Evolutionary conservation across 2,329 filamentous ascomycete genomes (phyloP).

Genomic region (Diaporthe humulicola): DNA sequence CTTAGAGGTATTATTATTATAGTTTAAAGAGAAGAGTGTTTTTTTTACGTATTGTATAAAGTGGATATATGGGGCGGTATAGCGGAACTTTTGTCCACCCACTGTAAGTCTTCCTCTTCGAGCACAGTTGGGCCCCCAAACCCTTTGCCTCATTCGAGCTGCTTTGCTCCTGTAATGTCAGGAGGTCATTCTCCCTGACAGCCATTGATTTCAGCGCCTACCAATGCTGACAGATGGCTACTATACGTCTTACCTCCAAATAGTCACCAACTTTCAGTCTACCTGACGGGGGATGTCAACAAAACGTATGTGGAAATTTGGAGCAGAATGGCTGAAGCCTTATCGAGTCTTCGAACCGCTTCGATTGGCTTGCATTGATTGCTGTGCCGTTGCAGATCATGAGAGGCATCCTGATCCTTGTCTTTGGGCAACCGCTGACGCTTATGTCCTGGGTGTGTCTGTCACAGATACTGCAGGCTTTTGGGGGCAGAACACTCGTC

Average conservation of each 20-base stretch:
- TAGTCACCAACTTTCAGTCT: conserved; percentile 58
- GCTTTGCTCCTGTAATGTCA: conserved; percentile 59
- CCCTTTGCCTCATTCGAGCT: conserved; percentile 66
- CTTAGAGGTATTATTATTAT: too few relatives aligned
- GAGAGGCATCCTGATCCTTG: conserved; percentile 65
- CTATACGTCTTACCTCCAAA: conserved; percentile 60
- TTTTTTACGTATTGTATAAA: too few relatives aligned
- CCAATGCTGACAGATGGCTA: conserved; percentile 62
- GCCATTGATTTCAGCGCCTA: conserved; percentile 61
- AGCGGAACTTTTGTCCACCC: too few relatives aligned
- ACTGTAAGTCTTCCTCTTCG: conserved; percentile 51
- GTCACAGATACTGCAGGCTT: conserved; percentile 69
- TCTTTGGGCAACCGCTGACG: conserved; percentile 62
- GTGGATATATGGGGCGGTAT: too few relatives aligned
- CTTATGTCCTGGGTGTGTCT: conserved; percentile 65
- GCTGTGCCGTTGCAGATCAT: conserved; percentile 63
- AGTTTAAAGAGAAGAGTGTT: too few relatives aligned
- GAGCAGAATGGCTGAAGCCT: conserved; percentile 57
- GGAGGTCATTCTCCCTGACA: conserved; percentile 63
- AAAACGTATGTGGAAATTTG: conserved; percentile 62
- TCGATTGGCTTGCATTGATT: conserved; percentile 57
- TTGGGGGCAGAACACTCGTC: conserved; percentile 65
- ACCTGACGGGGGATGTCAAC: conserved; percentile 59
- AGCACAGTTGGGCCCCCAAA: conserved; percentile 66
- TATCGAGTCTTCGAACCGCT: conserved; percentile 57